phyloP scores from a whole-genome alignment of 108 stramenopile genomes.

The Seminavis robusta region DNA sequence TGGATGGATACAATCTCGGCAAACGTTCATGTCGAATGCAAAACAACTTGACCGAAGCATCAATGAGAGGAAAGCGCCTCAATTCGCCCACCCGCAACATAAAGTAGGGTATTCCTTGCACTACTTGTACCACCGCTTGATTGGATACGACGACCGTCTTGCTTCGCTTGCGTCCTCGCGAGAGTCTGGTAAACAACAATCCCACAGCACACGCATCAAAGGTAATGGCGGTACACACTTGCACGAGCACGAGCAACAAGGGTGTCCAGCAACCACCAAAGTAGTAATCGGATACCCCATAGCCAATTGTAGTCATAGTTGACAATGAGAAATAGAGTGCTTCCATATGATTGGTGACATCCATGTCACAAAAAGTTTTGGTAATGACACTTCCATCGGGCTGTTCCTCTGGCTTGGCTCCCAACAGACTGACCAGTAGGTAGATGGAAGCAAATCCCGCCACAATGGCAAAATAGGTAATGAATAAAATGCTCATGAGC shows the following conservation, averaged over 20 bases:
- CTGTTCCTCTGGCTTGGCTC: conserved; percentile 22
- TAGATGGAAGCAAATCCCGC: conserved; percentile 70
- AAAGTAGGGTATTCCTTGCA: conserved; percentile 79
- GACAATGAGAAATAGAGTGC: conserved; percentile 86
- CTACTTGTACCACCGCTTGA: conserved; percentile 75
- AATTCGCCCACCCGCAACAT: conserved; percentile 95
- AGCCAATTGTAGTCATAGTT: conserved; percentile 95
- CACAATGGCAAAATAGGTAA: conserved; percentile 53
- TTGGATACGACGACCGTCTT: conserved; percentile 90
- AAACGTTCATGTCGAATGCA: conserved; percentile 83
- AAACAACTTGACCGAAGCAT: conserved; percentile 88
- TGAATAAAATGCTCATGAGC: conserved; percentile 57
- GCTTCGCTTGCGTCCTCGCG: conserved; percentile 83
- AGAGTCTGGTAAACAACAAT: conserved; percentile 85
- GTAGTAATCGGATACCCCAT: conserved; percentile 92
- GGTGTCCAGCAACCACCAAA: conserved; percentile 90
- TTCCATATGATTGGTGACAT: conserved; percentile 77
- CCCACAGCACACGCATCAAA: conserved; percentile 93
- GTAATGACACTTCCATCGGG: conserved; percentile 36
- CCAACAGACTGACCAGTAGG: conserved; percentile 47
- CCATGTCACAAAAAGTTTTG: conserved; percentile 76
- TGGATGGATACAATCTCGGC: no score
- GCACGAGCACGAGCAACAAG: conserved; percentile 74
- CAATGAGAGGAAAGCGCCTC: conserved; percentile 88
- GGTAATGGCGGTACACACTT: conserved; percentile 82